Percentiles rank a stretch among this genome's conserved stretches.
These are phyloP conservation scores for Oryza glumipatula DNA, from an alignment of 176 grass and related monocot species.

Conservation along the genomic window DNA sequence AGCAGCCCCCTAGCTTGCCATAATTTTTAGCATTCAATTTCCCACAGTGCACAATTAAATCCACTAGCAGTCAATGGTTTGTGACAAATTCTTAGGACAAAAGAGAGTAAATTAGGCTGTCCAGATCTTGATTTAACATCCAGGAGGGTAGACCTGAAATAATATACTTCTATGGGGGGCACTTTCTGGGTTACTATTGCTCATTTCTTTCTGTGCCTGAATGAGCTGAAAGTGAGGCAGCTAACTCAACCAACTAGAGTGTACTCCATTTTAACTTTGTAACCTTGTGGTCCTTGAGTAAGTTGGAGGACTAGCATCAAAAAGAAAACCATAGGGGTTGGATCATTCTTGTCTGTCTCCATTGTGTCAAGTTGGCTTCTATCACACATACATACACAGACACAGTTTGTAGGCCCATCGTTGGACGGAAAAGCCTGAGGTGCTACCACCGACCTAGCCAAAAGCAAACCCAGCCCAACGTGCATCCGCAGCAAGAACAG, in stretches of 20 bases:
- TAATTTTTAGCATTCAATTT: constrained; percentile 4
- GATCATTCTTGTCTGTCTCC: constrained; percentile 48
- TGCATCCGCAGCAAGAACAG: constrained; percentile 31
- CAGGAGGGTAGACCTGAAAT: constrained; percentile 1
- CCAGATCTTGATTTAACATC: not conserved
- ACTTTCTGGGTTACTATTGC: not conserved
- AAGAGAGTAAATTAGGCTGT: not conserved
- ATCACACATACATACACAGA: not conserved
- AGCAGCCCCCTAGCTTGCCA: not conserved
- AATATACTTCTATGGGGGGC: not conserved
- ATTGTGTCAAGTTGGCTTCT: constrained; percentile 29
- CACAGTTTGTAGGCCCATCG: constrained; percentile 18
- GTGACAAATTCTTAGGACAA: constrained; percentile 5
- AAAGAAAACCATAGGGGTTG: constrained; percentile 16
- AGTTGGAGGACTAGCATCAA: constrained; percentile 1
- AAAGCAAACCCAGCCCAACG: constrained; percentile 47
- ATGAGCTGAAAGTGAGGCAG: constrained; percentile 20
- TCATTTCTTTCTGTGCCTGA: constrained; percentile 46
- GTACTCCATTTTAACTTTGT: constrained; percentile 13
- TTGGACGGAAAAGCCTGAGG: constrained; percentile 41
- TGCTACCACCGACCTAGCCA: constrained; percentile 51
- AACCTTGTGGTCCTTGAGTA: constrained; percentile 38
- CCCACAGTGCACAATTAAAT: not conserved
- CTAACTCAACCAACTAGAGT: not conserved
- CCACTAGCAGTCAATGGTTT: not conserved